Base-by-base conservation (phyloP, 352 stramenopile genomes). In the Peronospora farinosa region DNA sequence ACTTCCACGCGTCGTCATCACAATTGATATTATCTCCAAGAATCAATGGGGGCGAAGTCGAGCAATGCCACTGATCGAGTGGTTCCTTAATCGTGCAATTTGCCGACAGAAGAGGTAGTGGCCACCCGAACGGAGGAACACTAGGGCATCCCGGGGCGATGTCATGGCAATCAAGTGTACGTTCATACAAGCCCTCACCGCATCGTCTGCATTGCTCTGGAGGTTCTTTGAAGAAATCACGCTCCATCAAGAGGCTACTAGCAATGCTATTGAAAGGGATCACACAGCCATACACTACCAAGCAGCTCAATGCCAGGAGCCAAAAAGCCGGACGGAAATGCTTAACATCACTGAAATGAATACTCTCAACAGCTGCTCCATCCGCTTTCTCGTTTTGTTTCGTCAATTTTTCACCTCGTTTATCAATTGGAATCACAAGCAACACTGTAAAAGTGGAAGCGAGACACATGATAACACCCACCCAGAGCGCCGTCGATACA, bases 261-360 rank as follows among this genome's bases (percentile, higher is more conserved):
- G 90, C 88, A 30, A 98, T 84, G 58, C 89, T 96, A 60, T 97
- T 98, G 54, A 97, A 98, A 19, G 92, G 91, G 15, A 97, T 84
- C 8, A 98, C 86, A 48, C 84, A 95, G 28, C 87, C 91, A 46
- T 98, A 98, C 10, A 97, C 78, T 2, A 97, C 80, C 39, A 97
- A 63, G 52, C 88, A 97, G 43, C 74, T 91, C n/a, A 97, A 50
- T 6, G 74, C 78, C 12, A 97, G 54, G 4, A 97, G 58, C 87
- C 86, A 97, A 54, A 96, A 97, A 0, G 86, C 71, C 23, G 77
- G 78, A 0, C 75, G 75, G 47, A 92, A 92, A 38, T 90, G 69
- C 38, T 82, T 80, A 16, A 92, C 60, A 48, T 92, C 77, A 50
- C 72, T 74, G 25, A 90, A 74, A 46, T 71, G 77, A 54, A 89